Evolutionary conservation across 176 grass and related monocot species (phyloP), one percentile per base, ranked within the genome.

Genomic region (Melocanna baccifera): DNA sequence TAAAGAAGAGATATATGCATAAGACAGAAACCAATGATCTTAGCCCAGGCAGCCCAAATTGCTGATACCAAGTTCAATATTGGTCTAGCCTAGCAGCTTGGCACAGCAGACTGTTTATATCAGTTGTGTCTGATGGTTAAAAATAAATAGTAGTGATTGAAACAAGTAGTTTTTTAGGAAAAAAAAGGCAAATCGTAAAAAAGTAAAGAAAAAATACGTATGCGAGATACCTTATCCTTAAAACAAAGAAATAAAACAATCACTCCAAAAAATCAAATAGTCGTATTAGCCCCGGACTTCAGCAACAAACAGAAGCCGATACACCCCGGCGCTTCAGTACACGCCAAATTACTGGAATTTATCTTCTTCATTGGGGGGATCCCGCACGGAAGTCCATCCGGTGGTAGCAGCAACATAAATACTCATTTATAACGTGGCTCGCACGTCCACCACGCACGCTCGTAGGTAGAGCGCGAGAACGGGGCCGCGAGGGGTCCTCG

Each of bases 201-300:
- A 36, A 36, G 4, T 36, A 4, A 5, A 2, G 34, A 0, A 5
- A 36, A 36, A 36, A 36, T 5, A 5, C 4, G 34, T 36, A 2
- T 0, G 0, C 4, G 4, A 36, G 34, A 36, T 0, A 34, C 0
- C 3, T 36, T 36, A 36, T 36, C 4, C 2, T 0, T 4, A 0
- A 36, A 5, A 0, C 34, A 0, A 36, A 5, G 1, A 0, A 36
- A 4, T 36, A 36, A 4, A 0, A 34, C 3, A 34, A 34, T 4
- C 32, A 4, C 0, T 34, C 4, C 3, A 34, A 34, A 34, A 4
- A 34, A 4, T 2, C 4, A 4, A 34, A 34, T 1, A 2, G 2
- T 34, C 32, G 4, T 34, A 4, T 34, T 4, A 34, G 3, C 32
- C 4, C 4, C 32, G 3, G 0, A 34, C 32, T 4, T 34, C 32